Base-by-base conservation (phyloP, 169 alveolate genomes). In the Babesia sp. region DNA sequence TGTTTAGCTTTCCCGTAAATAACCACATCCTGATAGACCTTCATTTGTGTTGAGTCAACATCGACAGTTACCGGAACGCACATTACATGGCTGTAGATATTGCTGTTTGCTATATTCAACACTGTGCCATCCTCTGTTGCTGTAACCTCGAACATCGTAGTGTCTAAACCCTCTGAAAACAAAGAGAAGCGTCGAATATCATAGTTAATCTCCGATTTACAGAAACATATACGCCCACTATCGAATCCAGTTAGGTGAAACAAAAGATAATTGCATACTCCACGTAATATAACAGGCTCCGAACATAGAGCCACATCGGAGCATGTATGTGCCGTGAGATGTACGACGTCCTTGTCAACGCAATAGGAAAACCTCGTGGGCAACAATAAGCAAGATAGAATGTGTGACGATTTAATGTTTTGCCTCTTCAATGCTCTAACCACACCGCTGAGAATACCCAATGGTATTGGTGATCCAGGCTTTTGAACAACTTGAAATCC, bases 401-500 rank as follows among this genome's bases (percentile, higher is more conserved):
- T 14, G 61, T 26, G 31, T 2, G 31, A 29, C 37, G 46, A 5
- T 8, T 7, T 20, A 1, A 64, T 20, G 3, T 42, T 61, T 1
- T 36, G 54, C 16, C 48, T 3, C 53, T 64, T 64, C n/a, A 31
- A 8, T 9, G 50, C 29, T 1, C 34, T 26, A 20, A 64, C 26
- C 8, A 64, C 74, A 33, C 51, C 63, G 36, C 61, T 45, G 7
- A 64, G 59, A 11, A 64, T 29, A n/a, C 36, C 61, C 37, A 64
- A 33, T 18, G 74, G 74, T 29, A 64, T 64, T 11, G 74, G 74
- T 64, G 60, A 18, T n/a, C 41, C 51, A 2, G 74, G 55, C n/a
- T 31, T 5, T 50, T 64, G 74, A 11, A 22, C 34, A 48, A 48
- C 31, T 53, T 50, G 29, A n/a, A 22, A 48, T 45, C 34, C 61